Percentiles rank a stretch among this genome's conserved stretches.
Conservation (phyloP, 306 rosid species). For the Luffa acutangula region DNA sequence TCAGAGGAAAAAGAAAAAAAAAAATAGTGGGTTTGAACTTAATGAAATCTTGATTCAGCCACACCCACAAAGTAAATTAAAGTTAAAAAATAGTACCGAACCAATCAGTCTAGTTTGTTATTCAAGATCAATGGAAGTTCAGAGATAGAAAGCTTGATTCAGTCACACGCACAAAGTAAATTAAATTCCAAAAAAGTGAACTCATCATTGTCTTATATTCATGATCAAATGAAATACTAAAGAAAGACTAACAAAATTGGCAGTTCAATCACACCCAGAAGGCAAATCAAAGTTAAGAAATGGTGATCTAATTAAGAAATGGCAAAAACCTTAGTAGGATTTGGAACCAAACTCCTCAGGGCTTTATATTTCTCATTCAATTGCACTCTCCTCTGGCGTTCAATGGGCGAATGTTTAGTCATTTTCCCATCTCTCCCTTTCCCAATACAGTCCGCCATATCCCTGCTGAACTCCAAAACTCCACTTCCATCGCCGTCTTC, state of each 20-base stretch:
- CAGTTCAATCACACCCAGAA: neutral
- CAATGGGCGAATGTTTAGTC: constrained; percentile 33
- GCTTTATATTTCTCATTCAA: constrained; percentile 32
- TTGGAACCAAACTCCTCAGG: constrained; percentile 46
- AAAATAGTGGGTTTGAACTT: too few species aligned
- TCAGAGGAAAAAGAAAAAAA: too few species aligned
- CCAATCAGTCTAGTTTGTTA: neutral
- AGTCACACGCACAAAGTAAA: too few species aligned
- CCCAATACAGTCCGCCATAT: constrained; percentile 27
- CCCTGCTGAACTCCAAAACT: constrained; percentile 46
- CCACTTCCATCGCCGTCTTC: constrained; percentile 53
- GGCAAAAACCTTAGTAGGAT: constrained; percentile 44
- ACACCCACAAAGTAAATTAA: neutral
- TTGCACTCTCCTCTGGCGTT: constrained; percentile 52
- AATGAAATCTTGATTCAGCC: neutral
- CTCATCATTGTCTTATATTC: too few species aligned
- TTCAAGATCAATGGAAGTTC: neutral
- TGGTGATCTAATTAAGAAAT: neutral
- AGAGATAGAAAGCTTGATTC: too few species aligned
- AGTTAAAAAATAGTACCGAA: neutral
- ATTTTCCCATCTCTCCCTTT: constrained; percentile 42
- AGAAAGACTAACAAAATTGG: neutral
- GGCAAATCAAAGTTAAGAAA: neutral
- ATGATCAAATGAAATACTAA: too few species aligned
- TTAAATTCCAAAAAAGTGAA: too few species aligned